Percentiles rank a stretch among this genome's conserved stretches.
These are phyloP conservation scores for Leptodermis oblonga DNA, from an alignment of 257 asterid genomes.

Conservation along the genomic window DNA sequence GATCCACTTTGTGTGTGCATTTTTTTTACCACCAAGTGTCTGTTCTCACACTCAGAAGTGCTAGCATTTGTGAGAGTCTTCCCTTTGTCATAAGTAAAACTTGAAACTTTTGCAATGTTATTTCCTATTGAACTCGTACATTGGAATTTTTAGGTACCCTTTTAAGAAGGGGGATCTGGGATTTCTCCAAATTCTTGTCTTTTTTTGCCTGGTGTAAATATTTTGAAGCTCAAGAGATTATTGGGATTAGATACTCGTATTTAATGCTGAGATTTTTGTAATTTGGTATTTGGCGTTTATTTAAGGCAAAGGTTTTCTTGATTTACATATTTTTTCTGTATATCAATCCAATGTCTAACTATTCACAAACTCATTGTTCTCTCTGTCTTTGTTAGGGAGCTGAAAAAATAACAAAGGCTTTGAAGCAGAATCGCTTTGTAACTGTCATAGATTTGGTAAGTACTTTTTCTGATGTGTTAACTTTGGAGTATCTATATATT, in stretches of 20 bases:
- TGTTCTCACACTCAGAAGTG: no score
- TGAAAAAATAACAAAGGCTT: slow-evolving; percentile 77
- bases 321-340: no score
- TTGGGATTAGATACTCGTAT: slow-evolving; percentile 10
- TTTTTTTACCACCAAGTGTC: no score
- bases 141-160: slow-evolving; percentile 27
- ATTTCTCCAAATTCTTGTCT: slow-evolving; percentile 31
- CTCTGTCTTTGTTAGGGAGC: no score
- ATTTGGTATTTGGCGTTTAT: slow-evolving; percentile 21
- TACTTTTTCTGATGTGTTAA: not conserved
- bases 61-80: no score
- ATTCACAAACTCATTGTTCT: no score
- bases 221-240: slow-evolving; percentile 35
- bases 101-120: no score
- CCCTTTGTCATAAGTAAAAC: no score
- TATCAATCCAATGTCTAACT: no score
- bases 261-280: slow-evolving; percentile 13
- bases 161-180: slow-evolving; percentile 50
- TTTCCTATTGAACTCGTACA: no score
- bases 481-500: not conserved
- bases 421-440: slow-evolving; percentile 73
- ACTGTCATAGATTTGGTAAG: slow-evolving; percentile 75
- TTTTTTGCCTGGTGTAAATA: slow-evolving; percentile 23
- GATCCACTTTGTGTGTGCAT: no score
- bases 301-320: slow-evolving; percentile 9